Base-by-base conservation (phyloP, 768 basidiomycete species). In the Tulasnella sp. region DNA sequence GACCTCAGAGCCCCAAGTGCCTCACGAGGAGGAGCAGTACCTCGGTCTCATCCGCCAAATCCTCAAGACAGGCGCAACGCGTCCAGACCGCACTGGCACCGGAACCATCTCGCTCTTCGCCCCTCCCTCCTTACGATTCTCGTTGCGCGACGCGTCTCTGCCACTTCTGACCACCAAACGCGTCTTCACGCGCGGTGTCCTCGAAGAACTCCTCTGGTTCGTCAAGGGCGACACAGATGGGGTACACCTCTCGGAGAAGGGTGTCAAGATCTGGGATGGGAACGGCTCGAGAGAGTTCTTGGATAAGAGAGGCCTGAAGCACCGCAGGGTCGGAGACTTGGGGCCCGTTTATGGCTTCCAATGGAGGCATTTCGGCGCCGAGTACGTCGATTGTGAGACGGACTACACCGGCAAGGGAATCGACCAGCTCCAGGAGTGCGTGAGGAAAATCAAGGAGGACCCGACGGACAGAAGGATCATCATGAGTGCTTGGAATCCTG, bases 341-440 rank as follows among this genome's bases (percentile, higher is more conserved):
- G 97, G 97, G 0, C 96, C 96, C 0, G 94, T 99, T 0, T 99
- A 99, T 78, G 95, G 95, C 0, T 97, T 97, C 78, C 94, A 95
- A 77, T 98, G 95, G 95, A 84, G 95, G 71, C 93, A 95, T 79
- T 97, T 95, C 80, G 95, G 95, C 0, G 94, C 94, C 4, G 81
- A 86, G 73, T 96, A 96, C 75, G 81, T 79, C 1, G 80, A 90
- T 75, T 90, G 89, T 75, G 90, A 92, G 35, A 80, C 82, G 26
- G 87, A 90, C 76, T 97, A 97, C 77, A 80, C 84, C 0, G 91
- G 91, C 0, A 81, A 95, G 76, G 93, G 95, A 32, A 94, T 94
- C 52, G 96, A 99, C 81, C 96, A 99, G 82, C 83, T 98, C 62
- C 81, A 84, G 66, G 92, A 96, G 77, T 92, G 92, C 76, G 92